Base-by-base conservation (phyloP, 768 basidiomycete species). In the Sarcodon sp. region DNA sequence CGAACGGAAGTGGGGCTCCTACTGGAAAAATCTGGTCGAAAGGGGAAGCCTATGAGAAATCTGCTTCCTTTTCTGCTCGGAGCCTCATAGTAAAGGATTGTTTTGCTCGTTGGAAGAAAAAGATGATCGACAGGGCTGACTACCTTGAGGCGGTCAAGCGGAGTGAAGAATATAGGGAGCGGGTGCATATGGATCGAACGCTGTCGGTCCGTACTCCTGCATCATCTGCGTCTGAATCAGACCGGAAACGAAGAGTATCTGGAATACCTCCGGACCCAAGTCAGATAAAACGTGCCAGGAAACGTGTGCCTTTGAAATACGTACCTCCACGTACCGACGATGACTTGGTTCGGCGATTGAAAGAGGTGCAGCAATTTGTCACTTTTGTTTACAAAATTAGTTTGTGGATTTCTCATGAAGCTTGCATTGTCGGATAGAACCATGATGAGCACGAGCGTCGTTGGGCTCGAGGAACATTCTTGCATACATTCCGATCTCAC, bases 391-490 rank as follows among this genome's bases (percentile, higher is more conserved):
- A n/a, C 13, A 8, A 15, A 16, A 41, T 13, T 18, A 38, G 39
- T 13, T 27, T 32, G 35, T 16, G 8, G 15, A 9, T 10, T 54
- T 33, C 51, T 50, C 32, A 52, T 44, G 12, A 9, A 18, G 12
- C 41, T 7, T 43, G 13, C 13, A 8, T 10, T 27, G 16, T 38
- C 8, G n/a, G 18, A 12, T 59, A 87, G 85, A 88, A 86, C 54
- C 76, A 81, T 50, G 73, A 76, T 61, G 80, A 83, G 50, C 77
- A 85, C 50, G 73, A 77, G 53, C 72, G 71, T 10, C 76, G 86
- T 35, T 90, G 87, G 87, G 76, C 81, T 0, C 71, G 69, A 44
- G 81, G 82, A 11, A 79, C 87, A 0, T 87, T 88, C 65, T 68
- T 85, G 6, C 59, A 69, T 45, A 61, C 64, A 50, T 46, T 59